Evolutionary conservation across 306 rosid species (phyloP), one percentile per base, ranked within the genome.

Genomic region (Astragalus membranaceus): DNA sequence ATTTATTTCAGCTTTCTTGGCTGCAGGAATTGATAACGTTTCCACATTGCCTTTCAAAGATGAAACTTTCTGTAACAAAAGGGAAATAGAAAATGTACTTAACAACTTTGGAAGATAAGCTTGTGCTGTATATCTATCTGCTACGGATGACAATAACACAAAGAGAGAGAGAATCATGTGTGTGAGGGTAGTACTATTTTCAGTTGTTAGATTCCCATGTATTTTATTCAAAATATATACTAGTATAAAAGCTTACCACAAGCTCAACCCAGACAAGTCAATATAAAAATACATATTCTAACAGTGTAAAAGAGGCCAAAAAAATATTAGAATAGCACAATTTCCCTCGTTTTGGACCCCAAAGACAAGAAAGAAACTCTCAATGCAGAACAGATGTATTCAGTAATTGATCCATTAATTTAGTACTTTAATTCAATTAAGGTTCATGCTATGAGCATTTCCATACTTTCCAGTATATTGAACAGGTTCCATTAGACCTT

Each of bases 1-100:
- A 85, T 88, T 88, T 72, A 94, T 86, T 60, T 81, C 92, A 70
- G 96, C 88, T 78, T 91, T 94, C 81, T 76, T 91, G 73, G 95
- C 89, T 8, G 95, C 99, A 62, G 99, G 91, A 77, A 94, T 87
- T 52, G 90, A 78, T 70, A 93, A 77, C 0, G 97, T 77, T 67
- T 91, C 99, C 64, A 91, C 87, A 26, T 84, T 92, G 81, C 78
- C 81, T 78, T 91, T 94, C 67, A 94, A 77, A 37, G 86, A 85
- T 71, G 96, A 87, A 48, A 94, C 96, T 82, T 68, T 82, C 99
- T 94, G 91, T 29, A 50, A 51, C 10, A 54, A 3, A 4, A 41
- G 20, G 51, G 44, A 68, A 43, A 15, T 1, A 47, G 39, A 50
- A 54, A 52, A 6, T 73, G 59, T 49, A 67, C 46, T 50, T 30